These are phyloP conservation scores for Arthrobotrys pseudoclavata DNA, from an alignment of 2,329 filamentous ascomycete species.

Conservation along the genomic window DNA sequence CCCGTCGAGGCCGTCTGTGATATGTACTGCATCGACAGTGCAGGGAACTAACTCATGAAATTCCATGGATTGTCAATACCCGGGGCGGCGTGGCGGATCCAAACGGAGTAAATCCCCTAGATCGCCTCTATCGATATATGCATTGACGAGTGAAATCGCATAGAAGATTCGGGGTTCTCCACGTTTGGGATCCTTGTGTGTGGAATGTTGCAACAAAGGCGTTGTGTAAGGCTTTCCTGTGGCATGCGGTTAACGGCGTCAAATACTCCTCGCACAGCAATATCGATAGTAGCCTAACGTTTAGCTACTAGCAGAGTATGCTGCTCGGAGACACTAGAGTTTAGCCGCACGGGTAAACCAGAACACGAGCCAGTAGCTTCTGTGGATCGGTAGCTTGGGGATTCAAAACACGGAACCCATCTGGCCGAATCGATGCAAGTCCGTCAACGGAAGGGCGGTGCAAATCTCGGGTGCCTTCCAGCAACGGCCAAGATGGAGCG, in stretches of 20 bases:
- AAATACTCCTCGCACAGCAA: too few species aligned
- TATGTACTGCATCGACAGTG: not conserved
- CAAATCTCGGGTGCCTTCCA: conserved; percentile 1
- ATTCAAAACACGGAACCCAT: not conserved
- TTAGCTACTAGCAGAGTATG: not conserved
- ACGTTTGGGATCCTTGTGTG: not conserved
- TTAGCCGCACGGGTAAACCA: conserved; percentile 20
- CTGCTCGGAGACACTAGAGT: too few species aligned
- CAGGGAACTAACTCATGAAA: not conserved
- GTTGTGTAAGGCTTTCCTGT: conserved; percentile 28
- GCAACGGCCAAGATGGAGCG: conserved; percentile 1
- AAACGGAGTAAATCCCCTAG: not conserved
- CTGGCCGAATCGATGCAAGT: not conserved
- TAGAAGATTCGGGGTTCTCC: not conserved
- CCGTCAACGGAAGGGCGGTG: not conserved
- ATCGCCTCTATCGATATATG: not conserved
- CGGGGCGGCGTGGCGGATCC: not conserved
- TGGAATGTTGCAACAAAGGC: conserved; percentile 22
- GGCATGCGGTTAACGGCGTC: not conserved
- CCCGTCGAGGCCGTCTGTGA: not conserved
- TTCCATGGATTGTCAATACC: conserved; percentile 6
- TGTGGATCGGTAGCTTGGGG: not conserved
- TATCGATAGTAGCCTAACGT: conserved; percentile 6
- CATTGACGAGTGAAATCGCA: not conserved
- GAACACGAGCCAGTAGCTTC: not conserved